Conservation (phyloP, 768 basidiomycete genomes). For the Neoboletus brunneissimus region DNA sequence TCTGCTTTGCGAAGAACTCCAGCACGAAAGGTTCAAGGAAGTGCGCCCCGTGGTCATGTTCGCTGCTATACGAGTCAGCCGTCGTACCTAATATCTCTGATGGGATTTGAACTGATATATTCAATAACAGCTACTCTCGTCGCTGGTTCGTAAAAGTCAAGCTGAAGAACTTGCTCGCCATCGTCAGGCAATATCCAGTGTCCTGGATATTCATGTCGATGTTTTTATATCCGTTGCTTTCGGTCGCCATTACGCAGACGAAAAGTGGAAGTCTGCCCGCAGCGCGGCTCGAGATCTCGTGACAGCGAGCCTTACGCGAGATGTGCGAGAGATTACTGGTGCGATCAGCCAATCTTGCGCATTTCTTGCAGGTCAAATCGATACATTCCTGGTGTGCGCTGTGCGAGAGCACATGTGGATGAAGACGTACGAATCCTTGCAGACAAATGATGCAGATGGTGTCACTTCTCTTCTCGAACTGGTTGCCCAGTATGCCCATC, state of each 20-base stretch:
- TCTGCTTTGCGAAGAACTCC: constrained; percentile 77
- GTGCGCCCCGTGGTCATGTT: constrained; percentile 59
- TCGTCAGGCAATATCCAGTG: constrained; percentile 32
- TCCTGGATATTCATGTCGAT: constrained; percentile 52
- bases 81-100: not conserved
- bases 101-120: constrained; percentile 8
- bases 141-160: constrained; percentile 34
- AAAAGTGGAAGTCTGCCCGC: constrained; percentile 45
- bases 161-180: constrained; percentile 25
- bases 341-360: constrained; percentile 34
- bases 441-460: constrained; percentile 55
- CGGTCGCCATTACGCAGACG: constrained; percentile 35
- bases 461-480: constrained; percentile 57
- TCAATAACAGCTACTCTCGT: constrained; percentile 31
- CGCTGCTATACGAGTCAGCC: constrained; percentile 61
- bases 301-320: constrained; percentile 30
- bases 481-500: constrained; percentile 58
- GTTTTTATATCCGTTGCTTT: constrained; percentile 48
- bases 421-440: constrained; percentile 57
- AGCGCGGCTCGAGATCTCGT: constrained; percentile 42
- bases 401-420: constrained; percentile 68
- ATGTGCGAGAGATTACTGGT: constrained; percentile 32
- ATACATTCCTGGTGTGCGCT: constrained; percentile 35
- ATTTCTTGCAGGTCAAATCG: constrained; percentile 30
- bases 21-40: constrained; percentile 67